Percentiles rank a stretch among this genome's conserved stretches.
These are phyloP conservation scores for Aspergillus leporis DNA, from an alignment of 495 filamentous ascomycete genomes.

Conservation along the genomic window DNA sequence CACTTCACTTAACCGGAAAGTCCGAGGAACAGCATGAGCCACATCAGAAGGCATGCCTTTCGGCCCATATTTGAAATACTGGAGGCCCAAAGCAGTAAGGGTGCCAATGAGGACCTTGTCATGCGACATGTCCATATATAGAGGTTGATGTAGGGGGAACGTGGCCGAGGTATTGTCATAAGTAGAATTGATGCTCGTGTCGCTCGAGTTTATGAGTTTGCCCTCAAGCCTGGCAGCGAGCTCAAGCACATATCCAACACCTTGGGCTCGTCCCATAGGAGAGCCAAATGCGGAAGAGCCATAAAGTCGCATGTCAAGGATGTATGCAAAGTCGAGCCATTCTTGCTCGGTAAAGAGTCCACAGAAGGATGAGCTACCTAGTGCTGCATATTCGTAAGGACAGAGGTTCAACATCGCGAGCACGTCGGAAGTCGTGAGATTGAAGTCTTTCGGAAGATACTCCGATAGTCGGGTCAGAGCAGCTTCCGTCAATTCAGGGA, in stretches of 20 bases:
- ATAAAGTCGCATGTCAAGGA: conserved; percentile 59
- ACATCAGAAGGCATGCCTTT: conserved; percentile 46
- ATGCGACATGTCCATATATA: conserved; percentile 48
- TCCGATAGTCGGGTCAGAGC: conserved; percentile 26
- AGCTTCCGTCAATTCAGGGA: conserved; percentile 26
- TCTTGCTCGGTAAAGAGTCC: conserved; percentile 56
- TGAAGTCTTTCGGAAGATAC: conserved; percentile 39
- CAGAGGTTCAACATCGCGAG: conserved; percentile 53
- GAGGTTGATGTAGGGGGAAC: conserved; percentile 52
- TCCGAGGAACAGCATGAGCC: conserved; percentile 38
- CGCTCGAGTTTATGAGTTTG: conserved; percentile 49
- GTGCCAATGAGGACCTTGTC: conserved; percentile 42
- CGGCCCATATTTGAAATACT: conserved; percentile 52
- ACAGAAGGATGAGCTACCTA: conserved; percentile 44
- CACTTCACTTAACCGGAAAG: conserved; percentile 35
- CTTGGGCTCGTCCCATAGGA: conserved; percentile 60
- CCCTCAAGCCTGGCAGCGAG: conserved; percentile 57
- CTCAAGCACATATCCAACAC: conserved; percentile 64
- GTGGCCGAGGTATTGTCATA: conserved; percentile 43
- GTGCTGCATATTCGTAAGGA: conserved; percentile 31
- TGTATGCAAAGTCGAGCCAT: conserved; percentile 56
- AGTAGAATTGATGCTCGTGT: conserved; percentile 59
- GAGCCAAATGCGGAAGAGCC: conserved; percentile 58
- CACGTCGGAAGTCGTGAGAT: conserved; percentile 50
- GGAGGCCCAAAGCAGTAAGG: conserved; percentile 52